Conservation (phyloP, 257 asterid genomes). For the Solanum stenotomum region DNA sequence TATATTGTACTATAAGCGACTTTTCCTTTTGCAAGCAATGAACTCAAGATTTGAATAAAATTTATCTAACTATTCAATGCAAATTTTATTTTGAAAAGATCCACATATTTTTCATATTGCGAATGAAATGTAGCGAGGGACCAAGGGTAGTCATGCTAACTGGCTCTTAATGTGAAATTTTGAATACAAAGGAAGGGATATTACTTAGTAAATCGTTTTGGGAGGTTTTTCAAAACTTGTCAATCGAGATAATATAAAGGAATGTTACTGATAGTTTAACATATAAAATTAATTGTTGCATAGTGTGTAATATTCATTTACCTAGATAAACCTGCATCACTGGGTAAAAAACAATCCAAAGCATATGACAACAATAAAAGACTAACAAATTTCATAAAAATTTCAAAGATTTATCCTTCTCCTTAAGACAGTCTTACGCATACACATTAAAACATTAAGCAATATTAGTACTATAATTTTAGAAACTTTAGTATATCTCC, state of each 20-base stretch:
- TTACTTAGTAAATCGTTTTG: too few relatives aligned
- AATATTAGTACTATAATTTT: neutral
- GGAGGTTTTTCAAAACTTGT: too few relatives aligned
- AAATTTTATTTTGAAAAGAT: neutral
- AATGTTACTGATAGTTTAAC: neutral
- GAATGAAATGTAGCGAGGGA: neutral
- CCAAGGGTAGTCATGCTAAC: neutral
- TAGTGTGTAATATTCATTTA: neutral
- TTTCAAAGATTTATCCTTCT: neutral
- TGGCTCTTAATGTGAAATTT: too few relatives aligned
- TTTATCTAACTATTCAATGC: neutral
- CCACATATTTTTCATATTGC: neutral
- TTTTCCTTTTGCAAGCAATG: neutral
- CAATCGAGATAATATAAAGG: neutral
- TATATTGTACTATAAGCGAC: neutral
- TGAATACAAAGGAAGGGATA: too few relatives aligned
- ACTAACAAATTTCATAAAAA: too few relatives aligned
- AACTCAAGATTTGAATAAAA: neutral
- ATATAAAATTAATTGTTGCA: too few relatives aligned
- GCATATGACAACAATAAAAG: neutral
- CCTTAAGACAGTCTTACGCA: neutral
- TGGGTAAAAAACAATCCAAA: neutral
- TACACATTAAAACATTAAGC: neutral
- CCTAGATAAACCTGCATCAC: neutral
- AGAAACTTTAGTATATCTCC: neutral